A percentile compares a stretch with the other conserved stretches of the same genome.
These are phyloP conservation scores for Ceratopteris richardii DNA, from an alignment of 75 land plant genomes.

Conservation along the genomic window DNA sequence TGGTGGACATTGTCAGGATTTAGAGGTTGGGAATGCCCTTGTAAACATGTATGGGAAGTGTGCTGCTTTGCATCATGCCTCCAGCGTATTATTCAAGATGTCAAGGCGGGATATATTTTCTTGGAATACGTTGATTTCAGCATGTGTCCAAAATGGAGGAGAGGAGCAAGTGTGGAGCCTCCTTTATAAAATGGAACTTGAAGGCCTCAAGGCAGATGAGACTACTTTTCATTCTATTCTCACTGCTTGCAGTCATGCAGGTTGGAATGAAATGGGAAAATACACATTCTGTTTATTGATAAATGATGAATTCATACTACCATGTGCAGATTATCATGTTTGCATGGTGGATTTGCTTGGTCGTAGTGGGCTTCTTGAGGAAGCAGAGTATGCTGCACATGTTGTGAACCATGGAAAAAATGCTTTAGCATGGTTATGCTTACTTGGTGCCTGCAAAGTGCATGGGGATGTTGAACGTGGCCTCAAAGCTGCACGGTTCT, in stretches of 20 bases:
- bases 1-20: slow-evolving; percentile 29
- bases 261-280: slow-evolving; percentile 35
- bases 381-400: slow-evolving; percentile 41
- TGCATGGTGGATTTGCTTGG: slow-evolving; percentile 62
- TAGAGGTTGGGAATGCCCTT: slow-evolving; percentile 41
- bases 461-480: slow-evolving; percentile 45
- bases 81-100: slow-evolving; percentile 17
- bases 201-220: slow-evolving; percentile 35
- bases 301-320: slow-evolving; percentile 21
- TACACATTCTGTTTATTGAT: slow-evolving; percentile 41
- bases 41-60: slow-evolving; percentile 53
- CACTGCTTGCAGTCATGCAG: slow-evolving; percentile 67
- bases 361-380: slow-evolving; percentile 37
- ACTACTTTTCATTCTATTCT: slow-evolving; percentile 57
- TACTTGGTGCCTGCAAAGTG: slow-evolving; percentile 59
- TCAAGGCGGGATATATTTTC: slow-evolving; percentile 30
- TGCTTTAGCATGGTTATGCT: slow-evolving; percentile 51
- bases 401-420: slow-evolving; percentile 41
- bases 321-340: slow-evolving; percentile 53
- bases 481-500: slow-evolving; percentile 36
- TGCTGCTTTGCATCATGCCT: slow-evolving; percentile 25
- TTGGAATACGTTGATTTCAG: slow-evolving; percentile 41
- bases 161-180: slow-evolving; percentile 21
- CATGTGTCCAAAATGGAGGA: slow-evolving; percentile 33
- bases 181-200: slow-evolving; percentile 39